Evolutionary conservation across 2,329 filamentous ascomycete genomes (phyloP).

Genomic region (Fusarium euwallaceae): DNA sequence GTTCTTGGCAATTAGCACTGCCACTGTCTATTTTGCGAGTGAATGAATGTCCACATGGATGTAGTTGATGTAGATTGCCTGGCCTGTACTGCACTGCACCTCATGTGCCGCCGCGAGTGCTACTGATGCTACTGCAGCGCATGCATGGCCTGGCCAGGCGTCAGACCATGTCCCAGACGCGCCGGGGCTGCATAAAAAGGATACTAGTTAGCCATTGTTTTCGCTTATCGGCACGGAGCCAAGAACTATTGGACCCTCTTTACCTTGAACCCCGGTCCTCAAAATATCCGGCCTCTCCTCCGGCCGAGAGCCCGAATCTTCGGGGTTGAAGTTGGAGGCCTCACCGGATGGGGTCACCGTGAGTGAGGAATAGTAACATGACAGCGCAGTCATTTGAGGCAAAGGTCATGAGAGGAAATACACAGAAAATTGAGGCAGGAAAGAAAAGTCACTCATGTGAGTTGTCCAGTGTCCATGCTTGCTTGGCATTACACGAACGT

Average conservation of each 20-base stretch:
- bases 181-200: constrained; percentile 14
- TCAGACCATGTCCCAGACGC: constrained; percentile 2
- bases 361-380: not conserved
- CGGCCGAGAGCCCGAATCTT: not conserved
- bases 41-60: not conserved
- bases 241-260: constrained; percentile 32
- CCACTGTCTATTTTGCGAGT: not conserved
- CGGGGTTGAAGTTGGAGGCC: not conserved
- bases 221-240: constrained; percentile 47
- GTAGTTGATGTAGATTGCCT: not conserved
- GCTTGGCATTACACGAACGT: constrained; percentile 40
- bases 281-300: not conserved
- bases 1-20: constrained; percentile 1
- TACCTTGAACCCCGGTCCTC: constrained; percentile 3
- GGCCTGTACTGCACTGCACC: not conserved
- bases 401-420: not conserved
- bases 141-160: not conserved
- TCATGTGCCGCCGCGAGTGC: constrained; percentile 9
- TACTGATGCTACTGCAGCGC: not conserved
- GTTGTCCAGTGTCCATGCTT: constrained; percentile 29
- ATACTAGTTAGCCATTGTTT: constrained; percentile 3
- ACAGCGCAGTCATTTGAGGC: not conserved
- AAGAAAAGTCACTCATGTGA: constrained; percentile 12
- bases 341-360: not conserved
- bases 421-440: not conserved